Evolutionary conservation across 805 yeast genomes (phyloP).

Genomic region (Yarrowia hollandica): DNA sequence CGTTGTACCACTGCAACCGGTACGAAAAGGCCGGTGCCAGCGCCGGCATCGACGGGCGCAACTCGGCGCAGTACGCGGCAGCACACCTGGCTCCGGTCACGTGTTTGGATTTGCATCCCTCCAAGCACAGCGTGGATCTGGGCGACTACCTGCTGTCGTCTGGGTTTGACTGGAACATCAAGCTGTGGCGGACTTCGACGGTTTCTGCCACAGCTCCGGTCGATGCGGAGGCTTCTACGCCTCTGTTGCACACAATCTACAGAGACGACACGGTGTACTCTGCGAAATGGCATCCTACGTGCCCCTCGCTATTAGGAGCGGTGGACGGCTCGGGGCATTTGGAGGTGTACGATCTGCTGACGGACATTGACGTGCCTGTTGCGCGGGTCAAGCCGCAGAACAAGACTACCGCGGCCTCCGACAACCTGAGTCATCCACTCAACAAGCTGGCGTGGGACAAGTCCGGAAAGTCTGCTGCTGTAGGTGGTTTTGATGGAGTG

Average conservation of each 20-base stretch:
- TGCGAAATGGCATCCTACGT: constrained; percentile 43
- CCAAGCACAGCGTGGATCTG: constrained; percentile 35
- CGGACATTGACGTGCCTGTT: constrained; percentile 39
- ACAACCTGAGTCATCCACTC: constrained; percentile 34
- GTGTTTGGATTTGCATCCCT: constrained; percentile 37
- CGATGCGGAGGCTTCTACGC: background rate
- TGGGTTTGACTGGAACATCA: constrained; percentile 43
- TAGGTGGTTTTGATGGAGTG: constrained; percentile 41
- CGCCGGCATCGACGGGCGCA: constrained; percentile 39
- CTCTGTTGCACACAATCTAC: constrained; percentile 25
- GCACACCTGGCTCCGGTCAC: constrained; percentile 45
- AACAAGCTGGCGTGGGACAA: constrained; percentile 41
- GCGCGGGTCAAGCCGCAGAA: constrained; percentile 32
- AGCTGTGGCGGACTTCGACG: constrained; percentile 39
- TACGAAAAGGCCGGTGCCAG: constrained; percentile 39
- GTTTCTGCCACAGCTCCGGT: constrained; percentile 15
- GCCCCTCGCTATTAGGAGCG: constrained; percentile 42
- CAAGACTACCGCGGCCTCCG: constrained; percentile 6
- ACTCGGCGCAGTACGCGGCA: constrained; percentile 31
- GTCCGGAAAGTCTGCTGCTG: constrained; percentile 37
- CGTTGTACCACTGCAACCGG: constrained; percentile 41
- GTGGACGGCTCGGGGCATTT: constrained; percentile 42
- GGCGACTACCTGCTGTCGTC: constrained; percentile 40
- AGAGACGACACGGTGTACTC: constrained; percentile 42
- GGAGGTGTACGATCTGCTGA: constrained; percentile 45